Evolutionary conservation across 768 basidiomycete species (phyloP).

Genomic region (Inosperma sp.): DNA sequence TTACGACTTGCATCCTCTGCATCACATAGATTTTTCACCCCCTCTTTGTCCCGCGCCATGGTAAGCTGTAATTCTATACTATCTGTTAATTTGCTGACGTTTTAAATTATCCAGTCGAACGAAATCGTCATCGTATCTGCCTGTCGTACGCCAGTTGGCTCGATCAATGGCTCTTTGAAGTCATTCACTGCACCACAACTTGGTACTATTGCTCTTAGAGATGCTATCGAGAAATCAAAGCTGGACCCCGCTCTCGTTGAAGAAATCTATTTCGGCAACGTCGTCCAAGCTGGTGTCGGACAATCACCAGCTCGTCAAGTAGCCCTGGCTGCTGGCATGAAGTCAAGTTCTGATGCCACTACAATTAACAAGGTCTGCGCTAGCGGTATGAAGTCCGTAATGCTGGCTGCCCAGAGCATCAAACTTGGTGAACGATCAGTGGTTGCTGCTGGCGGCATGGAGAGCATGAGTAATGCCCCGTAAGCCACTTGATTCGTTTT

Average conservation of each 20-base stretch:
- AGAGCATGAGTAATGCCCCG: constrained; percentile 99
- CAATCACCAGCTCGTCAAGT: constrained; percentile 99
- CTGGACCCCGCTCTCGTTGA: constrained; percentile 82
- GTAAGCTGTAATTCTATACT: constrained; percentile 30
- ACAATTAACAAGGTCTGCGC: constrained; percentile 99
- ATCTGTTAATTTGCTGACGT: constrained; percentile 1
- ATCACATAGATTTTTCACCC: constrained; percentile 31
- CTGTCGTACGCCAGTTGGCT: constrained; percentile 90
- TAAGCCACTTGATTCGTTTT: constrained; percentile 41
- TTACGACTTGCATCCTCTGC: constrained; percentile 38
- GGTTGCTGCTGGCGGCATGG: constrained; percentile 96
- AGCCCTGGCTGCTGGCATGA: constrained; percentile 84
- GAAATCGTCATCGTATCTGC: constrained; percentile 94
- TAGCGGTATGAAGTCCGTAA: constrained; percentile 93
- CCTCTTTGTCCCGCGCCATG: constrained; percentile 48
- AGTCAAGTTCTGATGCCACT: constrained; percentile 85
- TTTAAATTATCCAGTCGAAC: constrained; percentile 40
- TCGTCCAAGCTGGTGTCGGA: constrained; percentile 95
- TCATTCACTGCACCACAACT: constrained; percentile 87
- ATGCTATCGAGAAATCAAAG: constrained; percentile 76
- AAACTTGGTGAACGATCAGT: constrained; percentile 79
- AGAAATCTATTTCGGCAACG: constrained; percentile 96
- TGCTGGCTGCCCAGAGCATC: constrained; percentile 89
- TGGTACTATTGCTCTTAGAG: constrained; percentile 83
- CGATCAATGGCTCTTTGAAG: constrained; percentile 87